Evolutionary conservation across 768 basidiomycete species (phyloP).

Genomic region (Wakefieldia striispora): DNA sequence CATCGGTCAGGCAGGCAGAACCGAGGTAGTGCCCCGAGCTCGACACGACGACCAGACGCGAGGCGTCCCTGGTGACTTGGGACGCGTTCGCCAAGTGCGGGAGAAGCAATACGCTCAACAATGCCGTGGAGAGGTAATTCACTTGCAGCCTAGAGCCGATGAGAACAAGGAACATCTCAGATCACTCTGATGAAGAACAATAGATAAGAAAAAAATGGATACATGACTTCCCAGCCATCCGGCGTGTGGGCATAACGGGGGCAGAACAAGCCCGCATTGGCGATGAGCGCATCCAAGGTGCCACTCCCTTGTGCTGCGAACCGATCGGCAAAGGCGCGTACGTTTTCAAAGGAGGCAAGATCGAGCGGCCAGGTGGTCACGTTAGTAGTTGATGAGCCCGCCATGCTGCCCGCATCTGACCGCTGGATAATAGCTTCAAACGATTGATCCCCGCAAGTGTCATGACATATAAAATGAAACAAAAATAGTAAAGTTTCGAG

Average conservation of each 20-base stretch:
- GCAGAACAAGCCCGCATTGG: too few species aligned
- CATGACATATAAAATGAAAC: too few species aligned
- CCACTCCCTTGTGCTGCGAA: conserved; percentile 21
- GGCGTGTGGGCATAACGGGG: too few species aligned
- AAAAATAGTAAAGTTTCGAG: too few species aligned
- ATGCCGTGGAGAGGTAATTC: conserved; percentile 32
- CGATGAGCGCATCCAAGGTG: too few species aligned
- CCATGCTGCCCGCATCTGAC: too few species aligned
- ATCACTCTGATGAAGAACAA: too few species aligned
- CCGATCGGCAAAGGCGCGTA: conserved; percentile 29
- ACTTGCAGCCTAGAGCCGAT: conserved; percentile 27
- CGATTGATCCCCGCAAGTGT: too few species aligned
- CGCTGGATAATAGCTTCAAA: too few species aligned
- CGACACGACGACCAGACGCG: conserved; percentile 28
- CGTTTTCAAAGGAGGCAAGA: conserved; percentile 28
- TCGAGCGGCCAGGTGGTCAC: conserved; percentile 33
- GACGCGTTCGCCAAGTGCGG: conserved; percentile 28
- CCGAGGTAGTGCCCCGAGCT: conserved; percentile 27
- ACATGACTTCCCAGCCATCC: too few species aligned
- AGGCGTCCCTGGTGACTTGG: conserved; percentile 3
- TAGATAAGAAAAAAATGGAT: too few species aligned
- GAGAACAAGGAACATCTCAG: too few species aligned
- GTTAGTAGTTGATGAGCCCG: not conserved
- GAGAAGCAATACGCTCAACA: conserved; percentile 31
- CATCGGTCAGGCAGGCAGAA: conserved; percentile 1